phyloP scores from a whole-genome alignment of 352 stramenopile species.

The Pythium plurisporium region DNA sequence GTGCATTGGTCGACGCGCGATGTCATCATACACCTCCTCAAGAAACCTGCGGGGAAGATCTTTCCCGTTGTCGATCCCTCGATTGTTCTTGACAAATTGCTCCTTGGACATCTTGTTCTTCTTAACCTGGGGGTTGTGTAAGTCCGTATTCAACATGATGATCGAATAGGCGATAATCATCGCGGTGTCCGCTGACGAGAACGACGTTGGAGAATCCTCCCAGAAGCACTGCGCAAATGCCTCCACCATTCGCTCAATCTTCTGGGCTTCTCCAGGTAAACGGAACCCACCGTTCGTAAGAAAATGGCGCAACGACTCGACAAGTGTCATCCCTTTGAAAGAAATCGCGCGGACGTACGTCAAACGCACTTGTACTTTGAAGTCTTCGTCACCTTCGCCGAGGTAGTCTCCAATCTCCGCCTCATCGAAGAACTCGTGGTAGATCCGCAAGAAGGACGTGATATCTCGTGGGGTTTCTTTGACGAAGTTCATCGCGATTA shows the following conservation, averaged over 20 bases:
- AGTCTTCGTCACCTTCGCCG: conserved; percentile 88
- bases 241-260: conserved; percentile 97
- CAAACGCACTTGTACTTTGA: conserved; percentile 91
- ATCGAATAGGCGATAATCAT: conserved; percentile 91
- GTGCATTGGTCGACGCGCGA: conserved; percentile 90
- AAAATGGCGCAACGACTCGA: conserved; percentile 95
- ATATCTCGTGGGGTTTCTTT: conserved; percentile 87
- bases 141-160: conserved; percentile 89
- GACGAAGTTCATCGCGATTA: conserved; percentile 85
- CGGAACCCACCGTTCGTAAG: conserved; percentile 97
- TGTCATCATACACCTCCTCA: conserved; percentile 95
- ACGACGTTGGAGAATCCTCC: conserved; percentile 87
- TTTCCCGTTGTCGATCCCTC: conserved; percentile 89
- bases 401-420: conserved; percentile 94
- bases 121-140: conserved; percentile 89
- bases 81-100: conserved; percentile 97
- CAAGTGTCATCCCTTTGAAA: conserved; percentile 97
- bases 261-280: conserved; percentile 97
- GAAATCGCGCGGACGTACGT: conserved; percentile 94
- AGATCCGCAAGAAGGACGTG: conserved; percentile 92
- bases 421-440: conserved; percentile 91
- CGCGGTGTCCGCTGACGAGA: conserved; percentile 76
- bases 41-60: conserved; percentile 91
- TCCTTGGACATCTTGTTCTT: conserved; percentile 97
- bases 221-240: conserved; percentile 98